Evolutionary conservation across 768 basidiomycete species (phyloP).

Genomic region (Lentinula guzmanii): DNA sequence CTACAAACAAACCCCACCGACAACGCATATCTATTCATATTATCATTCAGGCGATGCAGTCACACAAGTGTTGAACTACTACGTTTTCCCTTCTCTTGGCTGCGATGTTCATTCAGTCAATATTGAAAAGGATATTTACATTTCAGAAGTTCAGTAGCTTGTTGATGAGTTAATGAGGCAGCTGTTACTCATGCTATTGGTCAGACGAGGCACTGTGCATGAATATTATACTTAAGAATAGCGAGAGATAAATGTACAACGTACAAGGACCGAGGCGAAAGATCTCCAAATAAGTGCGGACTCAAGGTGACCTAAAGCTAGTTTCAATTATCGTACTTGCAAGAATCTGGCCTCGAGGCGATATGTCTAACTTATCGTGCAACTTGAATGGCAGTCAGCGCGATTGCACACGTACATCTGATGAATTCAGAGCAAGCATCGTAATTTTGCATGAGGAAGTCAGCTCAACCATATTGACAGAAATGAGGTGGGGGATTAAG

Average conservation of each 20-base stretch:
- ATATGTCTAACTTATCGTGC: neutral
- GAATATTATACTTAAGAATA: neutral
- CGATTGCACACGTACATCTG: neutral
- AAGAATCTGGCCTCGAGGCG: neutral
- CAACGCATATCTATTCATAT: too few species aligned
- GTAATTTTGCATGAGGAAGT: neutral
- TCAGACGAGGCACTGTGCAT: neutral
- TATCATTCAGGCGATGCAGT: too few species aligned
- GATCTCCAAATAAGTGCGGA: neutral
- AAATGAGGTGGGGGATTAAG: neutral
- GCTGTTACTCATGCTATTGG: neutral
- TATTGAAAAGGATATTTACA: too few species aligned
- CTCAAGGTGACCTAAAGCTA: neutral
- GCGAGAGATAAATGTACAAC: neutral
- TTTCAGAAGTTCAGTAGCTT: too few species aligned
- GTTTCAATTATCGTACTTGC: neutral
- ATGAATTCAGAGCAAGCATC: neutral
- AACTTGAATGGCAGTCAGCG: neutral
- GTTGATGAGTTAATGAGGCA: neutral
- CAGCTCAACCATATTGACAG: neutral
- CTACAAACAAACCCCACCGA: too few species aligned
- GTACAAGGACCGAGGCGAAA: neutral
- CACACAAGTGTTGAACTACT: too few species aligned
- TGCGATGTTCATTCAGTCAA: too few species aligned
- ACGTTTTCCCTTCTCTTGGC: too few species aligned